Evolutionary conservation across 202 grass and related monocot species (phyloP), one percentile per base, ranked within the genome.

Genomic region (Dendrocalamus latiflorus): DNA sequence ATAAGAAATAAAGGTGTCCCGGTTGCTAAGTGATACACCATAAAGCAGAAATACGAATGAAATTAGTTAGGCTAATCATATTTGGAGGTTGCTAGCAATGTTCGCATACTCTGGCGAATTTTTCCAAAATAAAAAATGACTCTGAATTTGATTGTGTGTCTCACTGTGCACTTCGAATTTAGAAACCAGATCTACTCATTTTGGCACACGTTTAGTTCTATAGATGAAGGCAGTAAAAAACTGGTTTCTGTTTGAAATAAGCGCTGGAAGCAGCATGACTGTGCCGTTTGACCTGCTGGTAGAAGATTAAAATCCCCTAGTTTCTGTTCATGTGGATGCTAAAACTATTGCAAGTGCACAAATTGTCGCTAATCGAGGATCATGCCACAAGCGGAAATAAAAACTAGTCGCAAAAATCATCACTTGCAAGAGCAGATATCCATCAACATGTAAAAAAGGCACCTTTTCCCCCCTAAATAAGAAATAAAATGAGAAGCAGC

Each of bases 291-390:
- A 72, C 77, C 48, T 56, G 53, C 18, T 20, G 48, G 20, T 38
- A 25, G 18, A 65, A 72, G 33, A 70, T 7, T 18, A 8, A 42
- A 24, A 30, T 74, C 38, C 48, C 36, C 39, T 43, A 39, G 18
- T 61, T 75, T 75, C 21, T 37, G 48, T 56, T 62, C 71, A 81
- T 56, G 44, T n/a, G 45, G 42, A 51, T 62, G 41, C 70, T 75
- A 44, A 76, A 61, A 41, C 37, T 48, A 81, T 18, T 9, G 38
- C 25, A 44, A 44, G 9, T 43, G 44, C 1, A 44, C 25, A 18
- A 39, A 11, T 56, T 76, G 16, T 33, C 4, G 2, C 18, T 38
- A 21, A 67, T 64, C 12, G 14, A 71, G 21, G 38, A 66, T 48
- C 9, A 17, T 36, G 34, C 9, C 6, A 64, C 3, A 13, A 54